Evolutionary conservation across 1,284 basidiomycete genomes (phyloP).

Genomic region (Stygiomarasmius scandens): DNA sequence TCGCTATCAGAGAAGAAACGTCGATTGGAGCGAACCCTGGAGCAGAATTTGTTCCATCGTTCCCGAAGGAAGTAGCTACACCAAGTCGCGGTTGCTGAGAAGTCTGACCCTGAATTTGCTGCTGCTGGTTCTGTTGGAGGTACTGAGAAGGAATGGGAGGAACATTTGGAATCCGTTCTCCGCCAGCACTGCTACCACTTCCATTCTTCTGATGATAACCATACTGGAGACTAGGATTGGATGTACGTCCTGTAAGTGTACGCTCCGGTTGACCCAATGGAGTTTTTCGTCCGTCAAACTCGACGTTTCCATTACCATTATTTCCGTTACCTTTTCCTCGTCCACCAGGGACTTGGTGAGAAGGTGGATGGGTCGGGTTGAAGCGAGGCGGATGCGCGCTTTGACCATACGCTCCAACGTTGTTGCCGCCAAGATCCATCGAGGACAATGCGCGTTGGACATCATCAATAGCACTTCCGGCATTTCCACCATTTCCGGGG

Average conservation of each 20-base stretch:
- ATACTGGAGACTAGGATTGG: slow-evolving; percentile 71
- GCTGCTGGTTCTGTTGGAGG: slow-evolving; percentile 55
- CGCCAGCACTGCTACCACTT: slow-evolving; percentile 30
- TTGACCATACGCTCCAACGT: slow-evolving; percentile 43
- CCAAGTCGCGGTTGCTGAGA: slow-evolving; percentile 46
- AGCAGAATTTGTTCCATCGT: slow-evolving; percentile 36
- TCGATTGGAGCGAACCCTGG: slow-evolving; percentile 71
- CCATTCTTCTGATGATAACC: slow-evolving; percentile 57
- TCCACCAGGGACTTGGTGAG: slow-evolving; percentile 44
- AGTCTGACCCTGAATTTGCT: slow-evolving; percentile 27
- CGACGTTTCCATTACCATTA: slow-evolving; percentile 37
- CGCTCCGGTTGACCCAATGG: slow-evolving; percentile 40
- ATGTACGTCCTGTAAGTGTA: slow-evolving; percentile 54
- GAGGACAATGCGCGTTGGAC: slow-evolving; percentile 71
- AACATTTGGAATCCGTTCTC: slow-evolving; percentile 57
- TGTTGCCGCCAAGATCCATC: slow-evolving; percentile 51
- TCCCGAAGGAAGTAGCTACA: slow-evolving; percentile 29
- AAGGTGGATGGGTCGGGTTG: slow-evolving; percentile 55
- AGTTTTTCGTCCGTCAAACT: slow-evolving; percentile 64
- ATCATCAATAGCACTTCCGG: slow-evolving; percentile 63
- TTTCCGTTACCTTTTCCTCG: slow-evolving; percentile 42
- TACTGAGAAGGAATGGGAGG: slow-evolving; percentile 74
- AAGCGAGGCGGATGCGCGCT: slow-evolving; percentile 68
- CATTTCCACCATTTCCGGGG: slow-evolving; percentile 7
- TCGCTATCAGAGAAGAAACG: slow-evolving; percentile 82